phyloP scores from a whole-genome alignment of 495 filamentous ascomycete species.

The Lasiosphaeriaceae sp. region DNA sequence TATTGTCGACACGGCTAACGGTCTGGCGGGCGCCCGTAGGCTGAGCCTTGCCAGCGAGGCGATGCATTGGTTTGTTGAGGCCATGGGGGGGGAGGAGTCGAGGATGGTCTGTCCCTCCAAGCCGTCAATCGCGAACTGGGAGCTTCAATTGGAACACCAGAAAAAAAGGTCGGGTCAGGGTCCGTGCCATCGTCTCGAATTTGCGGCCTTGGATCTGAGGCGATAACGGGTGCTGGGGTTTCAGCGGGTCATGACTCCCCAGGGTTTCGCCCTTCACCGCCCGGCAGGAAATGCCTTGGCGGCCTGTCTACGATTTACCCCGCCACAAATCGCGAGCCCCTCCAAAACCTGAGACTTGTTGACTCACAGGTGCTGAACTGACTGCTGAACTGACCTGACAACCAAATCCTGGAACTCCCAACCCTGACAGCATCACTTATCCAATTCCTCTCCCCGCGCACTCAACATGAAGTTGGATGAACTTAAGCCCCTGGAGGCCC shows the following conservation, averaged over 20 bases:
- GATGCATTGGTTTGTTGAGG: slow-evolving; percentile 48
- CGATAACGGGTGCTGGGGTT: not conserved
- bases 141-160: not conserved
- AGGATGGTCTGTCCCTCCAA: not conserved
- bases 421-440: not conserved
- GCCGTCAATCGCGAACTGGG: not conserved
- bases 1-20: slow-evolving; percentile 31
- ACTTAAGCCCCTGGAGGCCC: slow-evolving; percentile 42
- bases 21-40: slow-evolving; percentile 30
- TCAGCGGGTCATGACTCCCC: not conserved
- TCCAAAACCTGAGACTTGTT: slow-evolving; percentile 24
- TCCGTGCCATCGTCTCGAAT: not conserved
- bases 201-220: slow-evolving; percentile 18
- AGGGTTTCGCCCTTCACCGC: slow-evolving; percentile 8
- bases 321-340: slow-evolving; percentile 24
- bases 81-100: slow-evolving; percentile 29
- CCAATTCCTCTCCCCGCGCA: not conserved
- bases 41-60: slow-evolving; percentile 59
- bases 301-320: slow-evolving; percentile 7
- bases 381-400: not conserved
- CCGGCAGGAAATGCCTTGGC: slow-evolving; percentile 5
- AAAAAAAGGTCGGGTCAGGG: not conserved
- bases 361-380: slow-evolving; percentile 24
- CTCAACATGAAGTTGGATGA: slow-evolving; percentile 49
- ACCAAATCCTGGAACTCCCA: not conserved